These are phyloP conservation scores for Solanum ahanhuiri DNA, from an alignment of 257 asterid genomes.

Conservation along the genomic window DNA sequence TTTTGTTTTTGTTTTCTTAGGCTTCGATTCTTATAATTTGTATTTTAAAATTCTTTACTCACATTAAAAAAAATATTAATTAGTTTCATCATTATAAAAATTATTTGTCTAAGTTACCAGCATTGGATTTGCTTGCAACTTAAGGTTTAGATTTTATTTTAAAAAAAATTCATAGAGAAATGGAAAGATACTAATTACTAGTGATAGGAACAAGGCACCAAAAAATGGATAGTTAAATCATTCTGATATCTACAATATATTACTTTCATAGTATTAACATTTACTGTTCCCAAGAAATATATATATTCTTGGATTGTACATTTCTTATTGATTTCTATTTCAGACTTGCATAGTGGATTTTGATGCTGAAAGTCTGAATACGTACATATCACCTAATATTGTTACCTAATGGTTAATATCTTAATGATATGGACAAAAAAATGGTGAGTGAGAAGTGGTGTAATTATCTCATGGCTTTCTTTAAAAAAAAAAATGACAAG, in stretches of 20 bases:
- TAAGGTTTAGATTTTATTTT: neutral
- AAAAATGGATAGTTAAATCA: neutral
- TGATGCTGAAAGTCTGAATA: neutral
- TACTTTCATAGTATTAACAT: neutral
- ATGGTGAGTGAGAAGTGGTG: neutral
- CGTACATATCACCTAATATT: neutral
- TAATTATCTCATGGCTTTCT: neutral
- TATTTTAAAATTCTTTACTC: neutral
- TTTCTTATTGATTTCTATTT: neutral
- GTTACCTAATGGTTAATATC: neutral
- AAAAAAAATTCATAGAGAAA: neutral
- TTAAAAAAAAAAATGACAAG: no score
- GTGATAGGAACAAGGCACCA: neutral
- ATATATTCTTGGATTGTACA: neutral
- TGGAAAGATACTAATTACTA: neutral
- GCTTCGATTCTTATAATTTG: neutral
- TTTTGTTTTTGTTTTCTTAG: neutral
- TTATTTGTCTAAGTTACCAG: neutral
- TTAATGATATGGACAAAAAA: neutral
- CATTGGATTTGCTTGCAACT: neutral
- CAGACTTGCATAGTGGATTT: neutral
- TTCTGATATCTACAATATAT: constrained; percentile 1
- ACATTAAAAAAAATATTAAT: neutral
- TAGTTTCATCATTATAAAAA: neutral
- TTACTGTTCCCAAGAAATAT: neutral